A percentile compares a stretch with the other conserved stretches of the same genome.
These are phyloP conservation scores for Leccinum fuscescens DNA, from an alignment of 1,284 basidiomycete species.

Conservation along the genomic window DNA sequence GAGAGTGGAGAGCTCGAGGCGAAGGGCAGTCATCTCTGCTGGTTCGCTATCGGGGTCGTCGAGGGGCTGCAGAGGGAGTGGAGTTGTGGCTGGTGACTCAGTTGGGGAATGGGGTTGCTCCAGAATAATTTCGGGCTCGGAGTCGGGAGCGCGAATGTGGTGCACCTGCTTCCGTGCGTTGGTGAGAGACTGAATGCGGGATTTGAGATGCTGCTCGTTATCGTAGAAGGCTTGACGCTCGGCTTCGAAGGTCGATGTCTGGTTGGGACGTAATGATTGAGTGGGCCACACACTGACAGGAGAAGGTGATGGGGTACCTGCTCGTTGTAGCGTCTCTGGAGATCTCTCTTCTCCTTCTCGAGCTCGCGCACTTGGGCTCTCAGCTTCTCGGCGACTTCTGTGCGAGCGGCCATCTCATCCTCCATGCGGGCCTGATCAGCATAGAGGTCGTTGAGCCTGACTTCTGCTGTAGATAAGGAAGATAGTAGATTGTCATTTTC, in stretches of 20 bases:
- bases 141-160: constrained; percentile 27
- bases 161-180: constrained; percentile 61
- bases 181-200: constrained; percentile 75
- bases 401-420: constrained; percentile 70
- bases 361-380: constrained; percentile 74
- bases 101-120: constrained; percentile 35
- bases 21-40: constrained; percentile 79
- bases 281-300: constrained; percentile 16
- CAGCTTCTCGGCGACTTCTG: constrained; percentile 77
- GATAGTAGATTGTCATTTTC: constrained; percentile 66
- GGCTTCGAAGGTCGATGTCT: constrained; percentile 79
- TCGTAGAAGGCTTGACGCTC: constrained; percentile 85
- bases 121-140: constrained; percentile 23
- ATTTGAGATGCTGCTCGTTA: constrained; percentile 84
- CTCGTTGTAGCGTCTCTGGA: constrained; percentile 77
- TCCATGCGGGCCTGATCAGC: constrained; percentile 76
- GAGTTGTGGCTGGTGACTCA: constrained; percentile 22
- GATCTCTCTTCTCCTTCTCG: constrained; percentile 78
- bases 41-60: constrained; percentile 69
- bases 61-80: constrained; percentile 41
- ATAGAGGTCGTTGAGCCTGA: constrained; percentile 71
- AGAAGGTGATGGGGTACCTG: constrained; percentile 49
- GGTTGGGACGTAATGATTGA: constrained; percentile 9
- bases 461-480: constrained; percentile 63
- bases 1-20: constrained; percentile 75